These are phyloP conservation scores for Solanum arcanum DNA, from an alignment of 257 asterid species.

Conservation along the genomic window DNA sequence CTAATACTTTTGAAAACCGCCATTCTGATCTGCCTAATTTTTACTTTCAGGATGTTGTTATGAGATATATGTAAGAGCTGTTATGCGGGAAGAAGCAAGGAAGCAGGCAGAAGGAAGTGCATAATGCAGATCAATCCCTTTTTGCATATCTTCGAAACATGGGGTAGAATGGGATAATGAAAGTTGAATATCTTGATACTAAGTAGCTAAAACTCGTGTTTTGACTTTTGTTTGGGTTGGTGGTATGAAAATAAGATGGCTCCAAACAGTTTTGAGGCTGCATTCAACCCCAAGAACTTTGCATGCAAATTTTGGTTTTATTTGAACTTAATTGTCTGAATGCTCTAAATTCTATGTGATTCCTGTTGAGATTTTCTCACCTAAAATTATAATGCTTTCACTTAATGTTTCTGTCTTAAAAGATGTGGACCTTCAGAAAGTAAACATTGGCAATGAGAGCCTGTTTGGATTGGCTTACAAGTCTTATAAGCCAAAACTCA, in stretches of 20 bases:
- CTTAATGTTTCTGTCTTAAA: neutral
- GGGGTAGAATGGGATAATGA: neutral
- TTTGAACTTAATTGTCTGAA: neutral
- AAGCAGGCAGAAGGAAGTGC: constrained; percentile 15
- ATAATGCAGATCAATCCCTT: neutral
- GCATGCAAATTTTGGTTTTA: neutral
- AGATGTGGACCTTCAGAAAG: neutral
- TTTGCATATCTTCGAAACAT: neutral
- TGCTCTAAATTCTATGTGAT: neutral
- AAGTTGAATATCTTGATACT: neutral
- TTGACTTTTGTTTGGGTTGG: neutral
- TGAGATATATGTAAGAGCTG: constrained; percentile 46
- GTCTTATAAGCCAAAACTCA: too few relatives aligned
- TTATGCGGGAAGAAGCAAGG: constrained; percentile 35
- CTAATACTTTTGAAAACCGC: neutral
- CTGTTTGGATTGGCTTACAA: too few relatives aligned
- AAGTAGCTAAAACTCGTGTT: neutral
- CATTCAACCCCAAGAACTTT: neutral
- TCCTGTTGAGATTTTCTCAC: neutral
- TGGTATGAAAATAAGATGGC: neutral
- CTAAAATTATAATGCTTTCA: neutral
- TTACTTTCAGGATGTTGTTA: constrained; percentile 44
- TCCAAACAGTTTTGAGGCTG: neutral
- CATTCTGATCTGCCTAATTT: neutral
- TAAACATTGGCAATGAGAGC: neutral